phyloP scores from a whole-genome alignment of 768 basidiomycete genomes.

The Leucocoprinus sp. region DNA sequence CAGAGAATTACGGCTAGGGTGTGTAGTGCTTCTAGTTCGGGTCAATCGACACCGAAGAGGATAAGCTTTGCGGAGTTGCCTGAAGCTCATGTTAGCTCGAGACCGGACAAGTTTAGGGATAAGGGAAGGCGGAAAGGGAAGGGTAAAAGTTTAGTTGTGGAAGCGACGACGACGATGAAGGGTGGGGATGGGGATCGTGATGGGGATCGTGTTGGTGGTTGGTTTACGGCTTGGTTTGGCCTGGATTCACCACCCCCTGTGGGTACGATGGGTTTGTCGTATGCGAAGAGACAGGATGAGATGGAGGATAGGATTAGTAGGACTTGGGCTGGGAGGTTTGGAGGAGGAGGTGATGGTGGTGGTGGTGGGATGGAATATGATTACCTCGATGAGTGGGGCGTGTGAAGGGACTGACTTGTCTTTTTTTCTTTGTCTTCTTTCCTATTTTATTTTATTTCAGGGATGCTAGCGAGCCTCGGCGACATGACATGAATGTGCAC shows the following conservation, averaged over 20 bases:
- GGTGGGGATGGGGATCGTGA: constrained; percentile 15
- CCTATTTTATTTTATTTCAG: background rate
- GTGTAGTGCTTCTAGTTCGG: constrained; percentile 37
- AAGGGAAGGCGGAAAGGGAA: constrained; percentile 23
- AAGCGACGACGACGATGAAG: background rate
- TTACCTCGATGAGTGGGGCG: constrained; percentile 48
- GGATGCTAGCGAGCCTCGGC: background rate
- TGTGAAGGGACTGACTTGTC: constrained; percentile 23
- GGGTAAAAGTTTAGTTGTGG: constrained; percentile 10
- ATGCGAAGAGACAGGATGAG: constrained; percentile 31
- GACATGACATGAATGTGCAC: background rate
- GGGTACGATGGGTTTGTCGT: constrained; percentile 12
- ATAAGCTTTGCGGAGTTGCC: constrained; percentile 74
- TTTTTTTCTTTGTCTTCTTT: background rate
- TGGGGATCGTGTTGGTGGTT: constrained; percentile 18
- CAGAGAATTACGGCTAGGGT: constrained; percentile 9
- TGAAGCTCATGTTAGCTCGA: constrained; percentile 47
- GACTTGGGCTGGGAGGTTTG: constrained; percentile 37
- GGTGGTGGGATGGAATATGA: constrained; percentile 21
- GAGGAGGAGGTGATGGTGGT: constrained; percentile 8
- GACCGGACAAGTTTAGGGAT: constrained; percentile 26
- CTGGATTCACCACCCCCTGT: constrained; percentile 13
- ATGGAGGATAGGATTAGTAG: constrained; percentile 45
- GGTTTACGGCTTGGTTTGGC: constrained; percentile 14
- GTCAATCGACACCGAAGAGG: constrained; percentile 55